Percentiles rank a stretch among this genome's conserved stretches.
Evolutionary conservation across 192 early-diverging fungal genomes (phyloP).

Genomic region (Oehlia diaphana): DNA sequence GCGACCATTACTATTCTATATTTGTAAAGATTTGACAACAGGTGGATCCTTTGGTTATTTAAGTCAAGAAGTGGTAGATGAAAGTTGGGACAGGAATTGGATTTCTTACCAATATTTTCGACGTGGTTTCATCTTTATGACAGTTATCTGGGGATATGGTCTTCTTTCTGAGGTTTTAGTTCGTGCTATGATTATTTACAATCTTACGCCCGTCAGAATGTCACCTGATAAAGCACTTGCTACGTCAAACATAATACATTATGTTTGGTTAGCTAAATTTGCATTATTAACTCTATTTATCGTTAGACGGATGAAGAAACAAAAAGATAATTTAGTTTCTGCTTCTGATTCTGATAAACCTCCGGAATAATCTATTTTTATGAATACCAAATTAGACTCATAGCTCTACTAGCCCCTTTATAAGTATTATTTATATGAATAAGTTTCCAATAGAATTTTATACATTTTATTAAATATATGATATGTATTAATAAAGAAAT

Average conservation of each 20-base stretch:
- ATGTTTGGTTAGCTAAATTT: neutral
- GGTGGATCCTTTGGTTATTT: neutral
- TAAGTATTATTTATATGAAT: no score
- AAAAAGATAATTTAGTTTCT: no score
- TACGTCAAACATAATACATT: neutral
- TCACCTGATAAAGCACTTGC: neutral
- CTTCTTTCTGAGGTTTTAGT: neutral
- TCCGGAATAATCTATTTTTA: no score
- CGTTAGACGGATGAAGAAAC: no score
- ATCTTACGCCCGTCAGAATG: no score
- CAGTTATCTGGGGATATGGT: neutral
- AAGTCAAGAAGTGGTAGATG: neutral
- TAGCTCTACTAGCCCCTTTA: no score
- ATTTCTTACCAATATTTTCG: neutral
- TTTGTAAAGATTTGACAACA: constrained; percentile 36
- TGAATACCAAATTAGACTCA: no score
- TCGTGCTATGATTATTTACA: neutral
- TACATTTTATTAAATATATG: no score
- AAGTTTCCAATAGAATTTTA: no score
- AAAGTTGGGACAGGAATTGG: neutral
- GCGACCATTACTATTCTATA: constrained; percentile 40
- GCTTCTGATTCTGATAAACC: no score
- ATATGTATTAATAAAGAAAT: no score
- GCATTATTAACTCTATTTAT: neutral
- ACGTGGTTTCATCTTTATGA: neutral